These are phyloP conservation scores for Panellus pusillus DNA, from an alignment of 768 basidiomycete species.

Conservation along the genomic window DNA sequence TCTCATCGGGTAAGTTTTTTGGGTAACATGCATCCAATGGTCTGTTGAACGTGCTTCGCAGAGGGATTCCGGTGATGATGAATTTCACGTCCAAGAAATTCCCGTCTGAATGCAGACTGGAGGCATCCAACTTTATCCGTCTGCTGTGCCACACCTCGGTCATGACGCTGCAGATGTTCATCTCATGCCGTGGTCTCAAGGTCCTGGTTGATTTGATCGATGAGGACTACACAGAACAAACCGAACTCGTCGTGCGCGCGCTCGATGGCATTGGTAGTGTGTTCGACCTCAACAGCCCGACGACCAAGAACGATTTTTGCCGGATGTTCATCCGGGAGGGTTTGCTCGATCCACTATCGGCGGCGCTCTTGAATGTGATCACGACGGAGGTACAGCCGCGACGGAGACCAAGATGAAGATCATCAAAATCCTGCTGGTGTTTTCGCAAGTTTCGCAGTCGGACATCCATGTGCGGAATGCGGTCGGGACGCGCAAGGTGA, in stretches of 20 bases:
- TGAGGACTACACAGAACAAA: constrained; percentile 91
- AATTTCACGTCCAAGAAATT: constrained; percentile 94
- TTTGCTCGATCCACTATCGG: constrained; percentile 86
- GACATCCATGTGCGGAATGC: constrained; percentile 93
- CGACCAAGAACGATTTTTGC: constrained; percentile 97
- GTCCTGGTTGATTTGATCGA: constrained; percentile 95
- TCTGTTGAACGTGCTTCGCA: constrained; percentile 27
- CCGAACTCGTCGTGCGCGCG: constrained; percentile 88
- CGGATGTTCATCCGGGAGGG: constrained; percentile 98
- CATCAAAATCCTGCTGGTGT: constrained; percentile 84
- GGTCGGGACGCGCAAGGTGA: constrained; percentile 84
- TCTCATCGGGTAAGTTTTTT: constrained; percentile 70
- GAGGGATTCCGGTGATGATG: constrained; percentile 96
- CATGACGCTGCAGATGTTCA: constrained; percentile 97
- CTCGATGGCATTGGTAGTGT: constrained; percentile 94
- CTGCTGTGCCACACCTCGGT: constrained; percentile 91
- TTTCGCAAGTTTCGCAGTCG: constrained; percentile 95
- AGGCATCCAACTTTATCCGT: constrained; percentile 94
- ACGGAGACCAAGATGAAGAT: constrained; percentile 85
- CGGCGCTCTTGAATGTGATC: constrained; percentile 88
- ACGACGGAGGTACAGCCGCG: constrained; percentile 64
- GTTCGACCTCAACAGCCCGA: constrained; percentile 94
- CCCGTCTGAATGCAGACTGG: constrained; percentile 88
- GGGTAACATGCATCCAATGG: background rate
- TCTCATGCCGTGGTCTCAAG: constrained; percentile 93